Evolutionary conservation across 2,329 filamentous ascomycete genomes (phyloP).

Genomic region (Parastagonospora nodorum): DNA sequence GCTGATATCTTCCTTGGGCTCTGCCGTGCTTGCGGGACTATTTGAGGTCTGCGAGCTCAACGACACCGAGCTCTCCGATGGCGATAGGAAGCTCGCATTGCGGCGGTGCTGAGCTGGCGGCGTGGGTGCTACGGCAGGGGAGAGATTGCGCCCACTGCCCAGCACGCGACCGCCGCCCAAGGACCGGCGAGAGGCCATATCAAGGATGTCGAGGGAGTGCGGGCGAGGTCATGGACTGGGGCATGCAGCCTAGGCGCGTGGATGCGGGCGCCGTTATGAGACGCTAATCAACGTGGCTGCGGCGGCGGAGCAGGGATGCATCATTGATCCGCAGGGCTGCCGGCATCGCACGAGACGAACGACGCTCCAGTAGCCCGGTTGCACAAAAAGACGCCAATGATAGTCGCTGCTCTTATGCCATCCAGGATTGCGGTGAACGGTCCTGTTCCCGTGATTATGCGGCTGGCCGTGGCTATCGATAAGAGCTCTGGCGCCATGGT

Average conservation of each 20-base stretch:
- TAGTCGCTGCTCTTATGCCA: neutral
- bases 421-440: neutral
- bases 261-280: conserved; percentile 17
- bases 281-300: conserved; percentile 14
- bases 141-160: conserved; percentile 82
- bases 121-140: conserved; percentile 59
- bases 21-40: conserved; percentile 71
- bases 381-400: no score
- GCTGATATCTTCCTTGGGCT: conserved; percentile 73
- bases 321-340: neutral
- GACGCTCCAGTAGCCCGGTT: no score
- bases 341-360: neutral
- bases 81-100: conserved; percentile 60
- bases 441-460: neutral
- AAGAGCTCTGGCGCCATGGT: conserved; percentile 7
- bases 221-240: conserved; percentile 22
- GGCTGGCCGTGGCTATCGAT: neutral
- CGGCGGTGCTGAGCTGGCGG: conserved; percentile 39
- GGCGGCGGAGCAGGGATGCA: conserved; percentile 22
- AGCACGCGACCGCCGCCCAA: conserved; percentile 91
- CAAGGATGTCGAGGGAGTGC: conserved; percentile 23
- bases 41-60: conserved; percentile 76
- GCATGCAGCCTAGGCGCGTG: conserved; percentile 7
- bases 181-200: conserved; percentile 59
- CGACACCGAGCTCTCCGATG: conserved; percentile 75